Evolutionary conservation across 148 eudicot genomes (phyloP).

Genomic region (Nepenthes mirabilis): DNA sequence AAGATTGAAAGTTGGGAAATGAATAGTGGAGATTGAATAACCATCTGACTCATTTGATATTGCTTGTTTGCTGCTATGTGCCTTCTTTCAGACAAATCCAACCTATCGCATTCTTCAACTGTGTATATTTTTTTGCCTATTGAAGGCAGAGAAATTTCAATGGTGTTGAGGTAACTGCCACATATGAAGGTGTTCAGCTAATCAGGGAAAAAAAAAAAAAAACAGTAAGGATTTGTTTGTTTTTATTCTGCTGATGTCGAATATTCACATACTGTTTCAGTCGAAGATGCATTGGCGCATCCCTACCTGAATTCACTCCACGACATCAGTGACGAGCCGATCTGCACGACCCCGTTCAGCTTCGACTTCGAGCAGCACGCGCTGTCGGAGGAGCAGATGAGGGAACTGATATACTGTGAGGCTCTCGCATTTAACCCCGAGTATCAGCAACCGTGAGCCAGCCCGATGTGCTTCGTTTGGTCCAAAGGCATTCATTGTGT

Average conservation of each 20-base stretch:
- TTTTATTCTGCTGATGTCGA: neutral
- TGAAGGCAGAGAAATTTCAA: too few species aligned
- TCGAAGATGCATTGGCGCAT: conserved; percentile 89
- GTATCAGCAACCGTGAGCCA: conserved; percentile 18
- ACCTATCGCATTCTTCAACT: too few species aligned
- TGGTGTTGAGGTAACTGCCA: too few species aligned
- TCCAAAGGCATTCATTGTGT: neutral
- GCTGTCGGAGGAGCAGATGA: conserved; percentile 83
- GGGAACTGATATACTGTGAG: conserved; percentile 80
- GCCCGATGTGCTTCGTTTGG: neutral
- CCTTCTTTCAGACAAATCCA: too few species aligned
- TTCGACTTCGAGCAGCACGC: conserved; percentile 90
- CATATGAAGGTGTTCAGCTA: too few species aligned
- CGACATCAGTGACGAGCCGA: conserved; percentile 80
- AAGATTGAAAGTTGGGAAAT: too few species aligned
- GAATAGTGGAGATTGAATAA: too few species aligned
- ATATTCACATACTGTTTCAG: conserved; percentile 24
- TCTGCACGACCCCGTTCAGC: conserved; percentile 65
- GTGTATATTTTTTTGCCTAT: too few species aligned
- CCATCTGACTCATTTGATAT: too few species aligned
- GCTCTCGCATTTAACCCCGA: conserved; percentile 91
- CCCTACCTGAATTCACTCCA: conserved; percentile 73
- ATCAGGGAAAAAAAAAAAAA: too few species aligned
- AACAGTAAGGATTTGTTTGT: too few species aligned
- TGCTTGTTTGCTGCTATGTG: too few species aligned